phyloP scores from a whole-genome alignment of 179 eudicot species.

The Dionaea muscipula region DNA sequence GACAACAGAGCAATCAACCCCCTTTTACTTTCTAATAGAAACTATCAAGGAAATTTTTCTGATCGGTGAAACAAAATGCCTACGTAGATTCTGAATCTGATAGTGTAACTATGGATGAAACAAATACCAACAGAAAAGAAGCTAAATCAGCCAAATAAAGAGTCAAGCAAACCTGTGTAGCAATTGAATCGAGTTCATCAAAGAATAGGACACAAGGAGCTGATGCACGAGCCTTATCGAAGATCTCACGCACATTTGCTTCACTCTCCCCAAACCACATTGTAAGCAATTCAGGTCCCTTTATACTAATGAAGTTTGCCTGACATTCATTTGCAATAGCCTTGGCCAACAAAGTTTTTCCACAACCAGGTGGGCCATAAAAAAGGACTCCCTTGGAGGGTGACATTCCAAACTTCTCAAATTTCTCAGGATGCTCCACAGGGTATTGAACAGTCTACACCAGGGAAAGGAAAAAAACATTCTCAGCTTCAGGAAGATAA shows the following conservation, averaged over 20 bases:
- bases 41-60: no score
- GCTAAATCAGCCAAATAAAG: background rate
- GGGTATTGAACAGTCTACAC: slow-evolving; percentile 79
- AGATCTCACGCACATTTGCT: slow-evolving; percentile 72
- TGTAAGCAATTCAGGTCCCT: slow-evolving; percentile 75
- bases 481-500: background rate
- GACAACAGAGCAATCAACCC: no score
- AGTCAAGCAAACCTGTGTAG: slow-evolving; percentile 43
- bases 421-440: slow-evolving; percentile 86
- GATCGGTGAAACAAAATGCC: background rate
- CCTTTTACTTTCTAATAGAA: no score
- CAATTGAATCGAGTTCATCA: slow-evolving; percentile 81
- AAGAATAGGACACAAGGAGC: slow-evolving; percentile 88
- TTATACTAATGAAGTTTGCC: slow-evolving; percentile 72
- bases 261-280: slow-evolving; percentile 95
- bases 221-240: slow-evolving; percentile 71
- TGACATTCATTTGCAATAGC: slow-evolving; percentile 86
- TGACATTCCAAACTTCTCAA: slow-evolving; percentile 84
- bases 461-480: background rate
- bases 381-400: slow-evolving; percentile 84
- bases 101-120: background rate
- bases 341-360: slow-evolving; percentile 71
- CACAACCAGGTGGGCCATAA: slow-evolving; percentile 89
- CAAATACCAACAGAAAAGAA: background rate
- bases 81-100: background rate